Evolutionary conservation across 495 filamentous ascomycete species (phyloP), one percentile per base, ranked within the genome.

Genomic region (Bryoglossum gracile): DNA sequence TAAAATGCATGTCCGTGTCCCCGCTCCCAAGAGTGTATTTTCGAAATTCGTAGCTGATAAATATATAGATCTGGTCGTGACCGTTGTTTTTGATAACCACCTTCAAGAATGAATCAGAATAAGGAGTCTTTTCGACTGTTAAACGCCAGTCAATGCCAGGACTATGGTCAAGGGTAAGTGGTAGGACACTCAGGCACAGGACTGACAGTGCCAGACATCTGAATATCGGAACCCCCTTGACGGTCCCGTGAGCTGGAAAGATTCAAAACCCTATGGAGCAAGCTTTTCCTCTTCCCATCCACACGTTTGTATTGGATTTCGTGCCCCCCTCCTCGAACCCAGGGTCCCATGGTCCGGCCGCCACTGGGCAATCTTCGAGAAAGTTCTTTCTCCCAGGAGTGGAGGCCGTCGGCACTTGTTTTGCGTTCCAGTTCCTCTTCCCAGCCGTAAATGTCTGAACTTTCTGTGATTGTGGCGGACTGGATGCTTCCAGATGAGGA

Each of bases 181-280:
- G 19, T 45, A 32, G 14, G 42, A 33, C n/a, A n/a, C n/a, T n/a
- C n/a, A 45, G 28, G 26, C 6, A 13, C 26, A 13, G 41, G 25
- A 13, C 25, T 35, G 24, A 36, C 32, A 17, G 16, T 23, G 8
- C 47, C 47, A 17, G 47, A 43, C 26, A 50, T 36, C 9, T 21
- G 18, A 36, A 44, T 40, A 19, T 54, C 44, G 16, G 44, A 40
- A 13, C 26, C 26, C 11, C 26, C 26, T 42, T 37, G 22, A 22
- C 42, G 34, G 8, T 43, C 41, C 23, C 34, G 17, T 21, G 48
- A 45, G 4, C 38, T 26, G 1, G 50, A 53, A 1, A 60, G 10
- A 36, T 48, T 61, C 22, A 74, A 65, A 3, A 76, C 70, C 17
- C 71, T 60, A 25, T 74, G 61, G 6, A 76, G 58, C 22, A 76